phyloP scores from a whole-genome alignment of 805 yeast species.

The Candida anglica region DNA sequence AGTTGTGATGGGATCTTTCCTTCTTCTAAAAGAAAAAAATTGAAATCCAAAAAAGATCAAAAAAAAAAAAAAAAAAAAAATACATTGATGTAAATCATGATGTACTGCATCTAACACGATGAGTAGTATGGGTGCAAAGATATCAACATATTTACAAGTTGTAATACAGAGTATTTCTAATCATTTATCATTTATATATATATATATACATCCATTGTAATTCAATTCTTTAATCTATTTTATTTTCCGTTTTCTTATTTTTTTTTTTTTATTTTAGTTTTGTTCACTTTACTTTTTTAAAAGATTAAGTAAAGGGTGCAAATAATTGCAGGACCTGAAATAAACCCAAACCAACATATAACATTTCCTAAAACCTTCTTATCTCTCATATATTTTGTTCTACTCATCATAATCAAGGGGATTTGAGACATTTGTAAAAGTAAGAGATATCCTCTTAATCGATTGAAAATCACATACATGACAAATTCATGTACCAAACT shows the following conservation, averaged over 20 bases:
- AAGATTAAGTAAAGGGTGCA: slow-evolving; percentile 80
- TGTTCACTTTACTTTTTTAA: slow-evolving; percentile 20
- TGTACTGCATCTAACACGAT: not conserved
- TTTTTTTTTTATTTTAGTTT: not conserved
- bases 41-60: too few relatives aligned
- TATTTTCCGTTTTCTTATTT: too few relatives aligned
- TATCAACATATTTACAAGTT: too few relatives aligned
- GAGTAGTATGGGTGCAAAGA: too few relatives aligned
- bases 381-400: slow-evolving; percentile 53
- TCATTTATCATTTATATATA: too few relatives aligned
- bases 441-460: slow-evolving; percentile 75
- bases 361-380: slow-evolving; percentile 67
- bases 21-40: too few relatives aligned
- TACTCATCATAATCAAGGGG: slow-evolving; percentile 67
- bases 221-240: too few relatives aligned
- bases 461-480: slow-evolving; percentile 83
- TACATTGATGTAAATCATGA: not conserved
- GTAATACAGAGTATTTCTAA: too few relatives aligned
- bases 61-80: slow-evolving; percentile 1
- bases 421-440: slow-evolving; percentile 83
- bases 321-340: slow-evolving; percentile 84
- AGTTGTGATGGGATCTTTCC: too few relatives aligned
- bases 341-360: slow-evolving; percentile 88
- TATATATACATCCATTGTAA: too few relatives aligned
- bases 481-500: slow-evolving; percentile 85